Percentiles rank a stretch among this genome's conserved stretches.
Conservation (phyloP, 2,329 filamentous ascomycete species). For the Aspergillus fischeri region DNA sequence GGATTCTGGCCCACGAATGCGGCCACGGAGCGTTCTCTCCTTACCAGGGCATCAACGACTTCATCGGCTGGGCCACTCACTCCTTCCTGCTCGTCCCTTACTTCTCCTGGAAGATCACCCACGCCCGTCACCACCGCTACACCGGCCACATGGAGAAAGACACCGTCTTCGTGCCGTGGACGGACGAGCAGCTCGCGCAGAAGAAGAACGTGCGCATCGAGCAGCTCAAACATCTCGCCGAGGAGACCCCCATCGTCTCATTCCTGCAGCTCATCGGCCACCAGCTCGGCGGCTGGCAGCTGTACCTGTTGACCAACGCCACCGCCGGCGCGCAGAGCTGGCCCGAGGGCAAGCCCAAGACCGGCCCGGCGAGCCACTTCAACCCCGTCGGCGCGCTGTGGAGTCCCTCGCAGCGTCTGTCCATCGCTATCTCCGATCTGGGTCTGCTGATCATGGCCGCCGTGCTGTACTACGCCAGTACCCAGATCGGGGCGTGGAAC, state of each 20-base stretch:
- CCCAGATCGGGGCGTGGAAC: conserved; percentile 54
- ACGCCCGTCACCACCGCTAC: conserved; percentile 66
- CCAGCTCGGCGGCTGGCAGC: conserved; percentile 62
- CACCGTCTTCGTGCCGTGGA: conserved; percentile 59
- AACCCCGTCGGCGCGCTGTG: conserved; percentile 60
- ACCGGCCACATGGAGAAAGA: conserved; percentile 66
- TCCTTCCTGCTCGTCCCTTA: conserved; percentile 64
- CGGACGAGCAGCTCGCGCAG: conserved; percentile 28
- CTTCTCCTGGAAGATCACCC: conserved; percentile 69
- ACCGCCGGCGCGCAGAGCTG: conserved; percentile 48
- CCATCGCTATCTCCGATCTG: conserved; percentile 57
- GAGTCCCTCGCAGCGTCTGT: conserved; percentile 53
- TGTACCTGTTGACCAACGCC: conserved; percentile 60
- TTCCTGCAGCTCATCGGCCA: conserved; percentile 55
- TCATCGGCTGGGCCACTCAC: conserved; percentile 62
- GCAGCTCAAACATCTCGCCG: conserved; percentile 50
- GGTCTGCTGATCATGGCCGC: conserved; percentile 52
- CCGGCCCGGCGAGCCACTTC: conserved; percentile 49
- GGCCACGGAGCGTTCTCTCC: conserved; percentile 66
- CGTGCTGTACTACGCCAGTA: conserved; percentile 50
- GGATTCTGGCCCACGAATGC: conserved; percentile 68
- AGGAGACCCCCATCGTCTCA: conserved; percentile 59
- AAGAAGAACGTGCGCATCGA: conserved; percentile 44
- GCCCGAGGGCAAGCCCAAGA: conserved; percentile 22
- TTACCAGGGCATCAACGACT: conserved; percentile 54